Evolutionary conservation across 1,284 basidiomycete genomes (phyloP).

Genomic region (Veloboletus limbatus): DNA sequence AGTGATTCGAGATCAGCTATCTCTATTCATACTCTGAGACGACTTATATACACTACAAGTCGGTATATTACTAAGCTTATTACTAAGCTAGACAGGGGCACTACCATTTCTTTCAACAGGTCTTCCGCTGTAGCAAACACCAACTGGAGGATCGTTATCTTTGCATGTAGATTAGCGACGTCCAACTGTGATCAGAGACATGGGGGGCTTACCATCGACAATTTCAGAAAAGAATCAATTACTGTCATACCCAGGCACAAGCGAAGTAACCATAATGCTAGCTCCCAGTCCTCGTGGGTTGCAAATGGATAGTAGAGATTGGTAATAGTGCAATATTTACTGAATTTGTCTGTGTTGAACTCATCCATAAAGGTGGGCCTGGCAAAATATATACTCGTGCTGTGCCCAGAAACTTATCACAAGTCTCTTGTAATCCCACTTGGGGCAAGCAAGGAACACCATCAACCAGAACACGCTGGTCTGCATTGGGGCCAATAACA

Average conservation of each 20-base stretch:
- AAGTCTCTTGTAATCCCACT: not conserved
- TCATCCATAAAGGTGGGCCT: not conserved
- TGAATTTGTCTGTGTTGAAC: not conserved
- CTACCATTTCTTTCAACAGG: too few species aligned
- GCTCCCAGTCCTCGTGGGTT: not conserved
- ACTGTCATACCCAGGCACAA: not conserved
- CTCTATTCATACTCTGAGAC: too few species aligned
- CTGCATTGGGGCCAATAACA: too few species aligned
- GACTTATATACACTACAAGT: too few species aligned
- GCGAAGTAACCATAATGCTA: slow-evolving; percentile 1
- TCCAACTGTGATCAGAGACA: not conserved
- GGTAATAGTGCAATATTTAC: not conserved
- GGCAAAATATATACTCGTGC: not conserved
- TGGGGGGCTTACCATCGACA: not conserved
- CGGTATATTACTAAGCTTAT: too few species aligned
- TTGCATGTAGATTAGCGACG: too few species aligned
- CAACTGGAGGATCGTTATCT: not conserved
- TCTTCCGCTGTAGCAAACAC: slow-evolving; percentile 6
- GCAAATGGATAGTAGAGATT: not conserved
- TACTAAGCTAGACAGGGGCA: too few species aligned
- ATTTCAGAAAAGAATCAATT: not conserved
- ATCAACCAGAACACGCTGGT: too few species aligned
- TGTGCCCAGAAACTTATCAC: not conserved
- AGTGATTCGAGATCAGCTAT: too few species aligned
- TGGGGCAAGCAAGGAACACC: too few species aligned